Percentiles rank a stretch among this genome's conserved stretches.
These are phyloP conservation scores for Amoebophrya sp. DNA, from an alignment of 169 alveolate species.

Conservation along the genomic window DNA sequence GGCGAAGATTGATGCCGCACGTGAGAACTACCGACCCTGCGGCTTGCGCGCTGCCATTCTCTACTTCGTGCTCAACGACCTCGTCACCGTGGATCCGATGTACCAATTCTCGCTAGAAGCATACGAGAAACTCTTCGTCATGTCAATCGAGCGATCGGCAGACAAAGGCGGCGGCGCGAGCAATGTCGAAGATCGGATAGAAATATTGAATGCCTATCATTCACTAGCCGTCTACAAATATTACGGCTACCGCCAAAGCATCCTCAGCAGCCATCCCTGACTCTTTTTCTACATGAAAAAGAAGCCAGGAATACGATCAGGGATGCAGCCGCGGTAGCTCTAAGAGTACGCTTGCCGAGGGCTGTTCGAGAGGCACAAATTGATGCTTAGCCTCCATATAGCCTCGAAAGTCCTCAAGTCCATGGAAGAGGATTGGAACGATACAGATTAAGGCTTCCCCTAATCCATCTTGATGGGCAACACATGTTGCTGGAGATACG, in stretches of 20 bases:
- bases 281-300: not conserved
- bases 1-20: constrained; percentile 66
- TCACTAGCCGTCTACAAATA: constrained; percentile 58
- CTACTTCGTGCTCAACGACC: constrained; percentile 81
- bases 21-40: constrained; percentile 83
- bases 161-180: constrained; percentile 58
- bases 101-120: constrained; percentile 84
- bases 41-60: constrained; percentile 80
- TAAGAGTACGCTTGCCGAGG: constrained; percentile 76
- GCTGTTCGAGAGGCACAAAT: constrained; percentile 84
- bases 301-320: not conserved
- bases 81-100: constrained; percentile 83
- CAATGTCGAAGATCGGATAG: constrained; percentile 66
- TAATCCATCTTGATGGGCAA: not conserved
- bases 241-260: not conserved
- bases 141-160: constrained; percentile 66
- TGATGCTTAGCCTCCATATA: constrained; percentile 76
- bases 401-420: constrained; percentile 67
- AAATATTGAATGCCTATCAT: constrained; percentile 67
- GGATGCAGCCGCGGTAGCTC: constrained; percentile 38
- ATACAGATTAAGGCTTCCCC: not conserved
- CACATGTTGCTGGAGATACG: not conserved
- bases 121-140: constrained; percentile 70
- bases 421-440: constrained; percentile 51
- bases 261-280: not conserved